Percentiles rank a stretch among this genome's conserved stretches.
These are phyloP conservation scores for Buddleja alternifolia DNA, from an alignment of 257 asterid genomes.

Conservation along the genomic window DNA sequence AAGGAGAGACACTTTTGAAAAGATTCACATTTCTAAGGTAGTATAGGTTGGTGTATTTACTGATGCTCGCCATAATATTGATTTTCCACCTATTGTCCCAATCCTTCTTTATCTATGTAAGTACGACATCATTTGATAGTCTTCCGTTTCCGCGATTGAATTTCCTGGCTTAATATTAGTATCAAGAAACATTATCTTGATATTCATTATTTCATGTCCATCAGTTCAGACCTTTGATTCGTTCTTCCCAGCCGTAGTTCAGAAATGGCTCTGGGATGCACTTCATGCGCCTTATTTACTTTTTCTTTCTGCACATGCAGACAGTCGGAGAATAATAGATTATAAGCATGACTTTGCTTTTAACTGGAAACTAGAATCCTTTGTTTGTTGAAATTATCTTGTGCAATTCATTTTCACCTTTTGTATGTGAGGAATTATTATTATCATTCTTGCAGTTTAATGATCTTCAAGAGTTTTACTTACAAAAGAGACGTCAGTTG, in stretches of 20 bases:
- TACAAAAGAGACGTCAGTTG: constrained; percentile 74
- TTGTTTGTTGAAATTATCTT: not conserved
- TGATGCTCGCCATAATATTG: no score
- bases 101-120: no score
- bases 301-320: not conserved
- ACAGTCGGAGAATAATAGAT: not conserved
- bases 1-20: no score
- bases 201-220: not conserved
- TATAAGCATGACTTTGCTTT: not conserved
- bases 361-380: not conserved
- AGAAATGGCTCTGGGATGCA: not conserved
- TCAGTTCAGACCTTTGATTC: no score
- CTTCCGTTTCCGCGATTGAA: not conserved
- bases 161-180: not conserved
- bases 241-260: not conserved
- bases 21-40: no score
- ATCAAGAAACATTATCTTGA: not conserved
- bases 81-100: no score
- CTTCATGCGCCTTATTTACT: not conserved
- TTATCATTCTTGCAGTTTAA: constrained; percentile 58
- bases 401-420: not conserved
- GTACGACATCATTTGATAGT: no score
- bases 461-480: constrained; percentile 84
- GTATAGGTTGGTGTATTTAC: no score
- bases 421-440: constrained; percentile 32